Percentiles rank a stretch among this genome's conserved stretches.
Conservation (phyloP, 306 rosid species). For the Rosa multiflora region DNA sequence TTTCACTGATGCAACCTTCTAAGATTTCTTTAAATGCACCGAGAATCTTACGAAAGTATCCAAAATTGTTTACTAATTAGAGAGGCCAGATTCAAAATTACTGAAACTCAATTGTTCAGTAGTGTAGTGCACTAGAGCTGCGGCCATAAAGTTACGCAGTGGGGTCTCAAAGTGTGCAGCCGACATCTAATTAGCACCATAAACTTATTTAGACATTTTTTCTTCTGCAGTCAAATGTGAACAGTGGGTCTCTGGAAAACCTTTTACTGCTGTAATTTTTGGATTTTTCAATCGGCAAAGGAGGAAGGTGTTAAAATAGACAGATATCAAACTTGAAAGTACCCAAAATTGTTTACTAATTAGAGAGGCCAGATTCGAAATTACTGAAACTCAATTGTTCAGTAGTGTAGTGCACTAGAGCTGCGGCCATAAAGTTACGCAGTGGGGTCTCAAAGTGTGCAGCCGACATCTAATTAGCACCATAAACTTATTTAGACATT, state of each 20-base stretch:
- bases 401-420: too few relatives aligned
- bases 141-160: background rate
- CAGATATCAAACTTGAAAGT: background rate
- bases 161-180: constrained; percentile 18
- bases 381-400: too few relatives aligned
- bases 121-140: background rate
- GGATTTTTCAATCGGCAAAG: background rate
- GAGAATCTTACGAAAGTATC: constrained; percentile 16
- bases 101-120: background rate
- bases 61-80: background rate
- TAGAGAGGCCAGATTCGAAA: too few relatives aligned
- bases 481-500: too few relatives aligned
- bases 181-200: background rate
- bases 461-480: too few relatives aligned
- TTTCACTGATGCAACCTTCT: constrained; percentile 9
- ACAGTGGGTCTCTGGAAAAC: constrained; percentile 3
- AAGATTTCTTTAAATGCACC: background rate
- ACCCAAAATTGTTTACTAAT: too few relatives aligned
- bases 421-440: too few relatives aligned
- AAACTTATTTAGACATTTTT: background rate
- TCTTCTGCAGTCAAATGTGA: background rate
- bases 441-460: too few relatives aligned
- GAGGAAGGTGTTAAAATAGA: background rate
- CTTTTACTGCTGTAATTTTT: background rate
- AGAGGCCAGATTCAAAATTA: constrained; percentile 14